These are phyloP conservation scores for Pelargonium nanum DNA, from an alignment of 345 rosid genomes.

Conservation along the genomic window DNA sequence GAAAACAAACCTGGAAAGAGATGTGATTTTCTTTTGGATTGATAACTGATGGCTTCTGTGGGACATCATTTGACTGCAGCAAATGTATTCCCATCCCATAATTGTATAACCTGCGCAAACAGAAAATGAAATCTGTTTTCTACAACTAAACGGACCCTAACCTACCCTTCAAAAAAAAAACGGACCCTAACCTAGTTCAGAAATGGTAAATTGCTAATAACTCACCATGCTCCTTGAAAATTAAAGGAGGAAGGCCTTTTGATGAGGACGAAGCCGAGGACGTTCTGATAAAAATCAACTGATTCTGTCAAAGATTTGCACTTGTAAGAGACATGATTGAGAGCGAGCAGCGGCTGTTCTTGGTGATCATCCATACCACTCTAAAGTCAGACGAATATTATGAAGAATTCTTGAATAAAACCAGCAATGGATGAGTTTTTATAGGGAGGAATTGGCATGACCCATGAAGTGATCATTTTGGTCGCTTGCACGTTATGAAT, in stretches of 20 bases:
- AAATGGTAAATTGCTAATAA: too few relatives aligned
- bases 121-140: too few relatives aligned
- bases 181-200: too few relatives aligned
- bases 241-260: constrained; percentile 83
- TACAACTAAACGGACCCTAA: too few relatives aligned
- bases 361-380: too few relatives aligned
- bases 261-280: constrained; percentile 71
- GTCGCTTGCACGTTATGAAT: neutral
- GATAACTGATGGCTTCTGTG: constrained; percentile 11
- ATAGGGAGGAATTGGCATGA: too few relatives aligned
- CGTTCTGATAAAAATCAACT: constrained; percentile 54
- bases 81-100: constrained; percentile 18
- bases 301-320: constrained; percentile 68
- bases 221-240: constrained; percentile 83
- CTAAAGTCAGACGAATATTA: too few relatives aligned
- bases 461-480: too few relatives aligned
- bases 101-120: constrained; percentile 19
- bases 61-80: constrained; percentile 14
- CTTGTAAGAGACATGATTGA: constrained; percentile 67
- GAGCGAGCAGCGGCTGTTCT: constrained; percentile 10
- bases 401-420: too few relatives aligned
- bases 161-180: too few relatives aligned
- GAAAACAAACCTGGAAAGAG: constrained; percentile 17
- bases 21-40: constrained; percentile 19
- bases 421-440: too few relatives aligned